Base-by-base conservation (phyloP, 345 rosid genomes). In the Physaria fendleri region DNA sequence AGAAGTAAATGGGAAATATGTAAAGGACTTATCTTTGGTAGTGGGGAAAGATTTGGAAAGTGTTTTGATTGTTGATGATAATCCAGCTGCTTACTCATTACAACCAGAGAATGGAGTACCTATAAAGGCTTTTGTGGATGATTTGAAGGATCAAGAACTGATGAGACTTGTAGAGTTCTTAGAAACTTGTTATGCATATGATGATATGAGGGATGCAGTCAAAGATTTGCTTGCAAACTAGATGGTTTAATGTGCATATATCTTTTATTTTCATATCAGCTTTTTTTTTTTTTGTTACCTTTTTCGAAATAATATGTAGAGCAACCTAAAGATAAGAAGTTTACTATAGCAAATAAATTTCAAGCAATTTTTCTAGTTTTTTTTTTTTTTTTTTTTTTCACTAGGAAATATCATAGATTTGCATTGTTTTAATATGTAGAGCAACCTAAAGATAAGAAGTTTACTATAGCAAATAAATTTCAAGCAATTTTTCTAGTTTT, bases 81-180 rank as follows among this genome's bases (percentile, higher is more conserved):
- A 93, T 48, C 99, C 97, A 0, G 75, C 78, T 56, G 75, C 89
- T 20, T 88, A 86, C 61, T 27, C 54, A 6, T 61, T 77, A 45
- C 97, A 93, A 57, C 95, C 95, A 2, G 85, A 83, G 38, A 93
- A 85, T 47, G 97, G 91, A 0, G 73, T 93, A 29, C 94, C 97
- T 5, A 73, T 88, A 28, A 71, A 53, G 55, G 82, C 89, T 1
- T 88, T 86, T 28, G 53, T 74, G 5, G 86, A 78, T 43, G 90
- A 91, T 71, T 32, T 57, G 11, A 46, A 28, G 2, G 96, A 88
- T 46, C 55, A 38, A 18, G 91, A 88, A 75, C 73, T 93, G 35
- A 24, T 61, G 64, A 81, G 72, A 62, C 59, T 88, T 65, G 62
- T 27, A 12, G 62, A 48, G 52, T 83, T 92, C 54, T 76, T 92